phyloP scores from a whole-genome alignment of 768 basidiomycete species.

The Mycena alexandri region DNA sequence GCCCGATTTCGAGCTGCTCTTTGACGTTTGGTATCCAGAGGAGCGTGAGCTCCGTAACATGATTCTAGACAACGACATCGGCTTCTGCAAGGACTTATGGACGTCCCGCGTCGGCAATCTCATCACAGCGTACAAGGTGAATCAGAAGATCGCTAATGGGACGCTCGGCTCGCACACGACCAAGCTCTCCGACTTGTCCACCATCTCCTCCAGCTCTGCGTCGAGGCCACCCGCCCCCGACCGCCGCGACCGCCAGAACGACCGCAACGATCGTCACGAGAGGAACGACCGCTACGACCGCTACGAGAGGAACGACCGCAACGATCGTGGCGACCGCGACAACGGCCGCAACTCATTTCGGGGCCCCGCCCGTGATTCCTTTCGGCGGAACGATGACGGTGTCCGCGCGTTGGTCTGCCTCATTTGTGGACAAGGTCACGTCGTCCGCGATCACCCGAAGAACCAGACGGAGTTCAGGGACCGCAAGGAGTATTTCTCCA shows the following conservation, averaged over 20 bases:
- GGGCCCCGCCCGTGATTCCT: background rate
- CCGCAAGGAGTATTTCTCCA: background rate
- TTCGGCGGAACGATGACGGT: too few relatives aligned
- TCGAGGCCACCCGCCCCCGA: background rate
- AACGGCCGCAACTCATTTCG: background rate
- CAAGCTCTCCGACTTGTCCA: background rate
- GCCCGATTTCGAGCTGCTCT: conserved; percentile 1
- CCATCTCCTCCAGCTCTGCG: background rate
- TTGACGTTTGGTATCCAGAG: background rate
- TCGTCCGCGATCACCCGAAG: background rate
- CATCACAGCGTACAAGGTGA: background rate
- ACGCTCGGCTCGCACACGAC: background rate
- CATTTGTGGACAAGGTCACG: background rate
- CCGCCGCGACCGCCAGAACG: background rate
- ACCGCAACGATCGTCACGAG: background rate
- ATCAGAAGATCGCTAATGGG: background rate
- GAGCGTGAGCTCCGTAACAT: conserved; percentile 5
- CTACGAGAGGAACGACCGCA: too few relatives aligned
- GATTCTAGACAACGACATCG: background rate
- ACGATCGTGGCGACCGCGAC: background rate
- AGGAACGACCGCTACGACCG: too few relatives aligned
- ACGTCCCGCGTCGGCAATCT: background rate
- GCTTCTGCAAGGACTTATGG: background rate
- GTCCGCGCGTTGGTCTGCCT: background rate
- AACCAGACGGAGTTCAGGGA: background rate